Evolutionary conservation across 2,329 filamentous ascomycete species (phyloP), one percentile per base, ranked within the genome.

Genomic region (Amesomyces nigricolor): DNA sequence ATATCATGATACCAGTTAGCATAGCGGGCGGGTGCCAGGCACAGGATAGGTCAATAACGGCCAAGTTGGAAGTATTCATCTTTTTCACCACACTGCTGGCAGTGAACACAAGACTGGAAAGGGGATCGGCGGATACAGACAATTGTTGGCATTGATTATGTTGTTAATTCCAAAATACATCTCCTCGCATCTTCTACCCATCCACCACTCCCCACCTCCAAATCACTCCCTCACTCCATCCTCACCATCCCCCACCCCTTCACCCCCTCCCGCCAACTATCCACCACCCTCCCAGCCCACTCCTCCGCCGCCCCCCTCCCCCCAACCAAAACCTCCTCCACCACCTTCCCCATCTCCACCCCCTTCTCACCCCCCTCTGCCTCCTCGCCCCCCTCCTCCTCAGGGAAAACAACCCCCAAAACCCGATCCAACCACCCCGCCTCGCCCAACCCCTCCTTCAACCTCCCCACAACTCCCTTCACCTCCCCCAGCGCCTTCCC

Each of bases 391-490:
- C 56, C 59, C 1, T 59, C 61, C 13, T 57, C 57, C 10, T 51
- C 52, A 11, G 50, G 58, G 47, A 72, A 68, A 0, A 64, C 66
- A 69, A 68, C 70, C 11, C 63, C 66, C 38, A 66, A 58, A 11
- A 75, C 47, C 19, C 66, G 63, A 47, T 73, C 73, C 56, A 72
- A 60, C 72, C 71, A 74, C 9, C 70, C 71, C 1, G 65, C 62
- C 26, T 66, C 61, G 11, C 62, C 66, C 5, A 75, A 55, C 14
- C 48, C 59, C 29, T 66, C 64, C 53, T 66, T 69, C 16, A 71
- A 48, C 26, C 52, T 48, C 58, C 68, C 68, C n/a, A 76, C 56
- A 16, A 65, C 66, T 1, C 53, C 58, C 58, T 69, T 71, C 5
- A 71, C 63, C 39, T 63, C 57, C 0, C 52, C 65, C 19, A 70